Evolutionary conservation across 192 early-diverging fungal species (phyloP).

Genomic region (Nowakowskiella sp.): DNA sequence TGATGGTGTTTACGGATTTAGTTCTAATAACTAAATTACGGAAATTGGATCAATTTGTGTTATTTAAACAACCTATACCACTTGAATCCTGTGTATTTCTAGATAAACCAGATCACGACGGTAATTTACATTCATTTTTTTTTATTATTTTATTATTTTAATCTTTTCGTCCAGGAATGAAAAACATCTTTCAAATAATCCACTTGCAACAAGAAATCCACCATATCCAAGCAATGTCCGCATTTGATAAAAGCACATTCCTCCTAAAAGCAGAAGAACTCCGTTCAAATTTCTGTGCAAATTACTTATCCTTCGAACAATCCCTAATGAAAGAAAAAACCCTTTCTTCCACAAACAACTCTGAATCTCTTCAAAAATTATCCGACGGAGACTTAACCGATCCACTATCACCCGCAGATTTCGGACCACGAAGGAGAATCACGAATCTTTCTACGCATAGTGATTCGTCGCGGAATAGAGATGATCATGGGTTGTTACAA

Average conservation of each 20-base stretch:
- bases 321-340: too few relatives aligned
- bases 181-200: slow-evolving; percentile 38
- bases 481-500: too few relatives aligned
- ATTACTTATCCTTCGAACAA: slow-evolving; percentile 20
- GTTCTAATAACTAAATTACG: slow-evolving; percentile 29
- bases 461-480: too few relatives aligned
- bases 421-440: too few relatives aligned
- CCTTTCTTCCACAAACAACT: too few relatives aligned
- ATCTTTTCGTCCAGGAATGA: slow-evolving; percentile 16
- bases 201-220: slow-evolving; percentile 42
- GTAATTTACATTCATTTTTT: slow-evolving; percentile 17
- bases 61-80: slow-evolving; percentile 47
- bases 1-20: slow-evolving; percentile 45
- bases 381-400: too few relatives aligned
- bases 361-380: too few relatives aligned
- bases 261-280: slow-evolving; percentile 35
- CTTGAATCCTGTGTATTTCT: slow-evolving; percentile 37
- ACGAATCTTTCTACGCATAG: too few relatives aligned
- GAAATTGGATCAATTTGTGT: slow-evolving; percentile 29
- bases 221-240: slow-evolving; percentile 24
- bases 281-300: slow-evolving; percentile 23
- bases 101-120: slow-evolving; percentile 30
- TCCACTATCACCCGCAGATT: too few relatives aligned
- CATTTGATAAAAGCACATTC: slow-evolving; percentile 43
- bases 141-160: slow-evolving; percentile 16